Evolutionary conservation across 1,139 yeast species (phyloP).

Genomic region (Petasospora fabianii): DNA sequence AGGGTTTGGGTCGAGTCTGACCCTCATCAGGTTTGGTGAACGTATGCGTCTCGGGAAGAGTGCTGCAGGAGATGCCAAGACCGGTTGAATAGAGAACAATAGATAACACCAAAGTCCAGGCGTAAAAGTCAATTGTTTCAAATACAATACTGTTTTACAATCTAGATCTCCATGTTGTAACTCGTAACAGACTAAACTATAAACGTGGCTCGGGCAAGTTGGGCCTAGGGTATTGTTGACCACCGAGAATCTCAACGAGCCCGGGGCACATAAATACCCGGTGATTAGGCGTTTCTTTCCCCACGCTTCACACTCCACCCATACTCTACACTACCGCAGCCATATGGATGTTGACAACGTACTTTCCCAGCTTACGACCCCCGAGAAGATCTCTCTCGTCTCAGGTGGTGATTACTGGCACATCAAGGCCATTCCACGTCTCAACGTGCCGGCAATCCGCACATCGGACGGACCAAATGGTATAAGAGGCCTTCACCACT

Average conservation of each 20-base stretch:
- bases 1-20: constrained; percentile 12
- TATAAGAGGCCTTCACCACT: constrained; percentile 44
- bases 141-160: too few species aligned
- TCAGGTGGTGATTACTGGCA: constrained; percentile 50
- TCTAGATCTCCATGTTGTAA: too few species aligned
- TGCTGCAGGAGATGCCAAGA: too few species aligned
- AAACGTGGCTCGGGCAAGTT: too few species aligned
- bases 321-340: background rate
- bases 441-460: constrained; percentile 29
- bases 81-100: background rate
- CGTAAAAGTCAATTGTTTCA: too few species aligned
- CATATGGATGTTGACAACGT: constrained; percentile 42
- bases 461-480: constrained; percentile 50
- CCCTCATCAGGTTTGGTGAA: constrained; percentile 20
- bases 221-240: too few species aligned
- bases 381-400: constrained; percentile 45
- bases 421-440: constrained; percentile 40
- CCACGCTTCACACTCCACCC: background rate
- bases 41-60: constrained; percentile 5
- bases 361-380: constrained; percentile 38
- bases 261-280: background rate
- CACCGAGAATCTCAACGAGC: constrained; percentile 9
- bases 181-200: too few species aligned
- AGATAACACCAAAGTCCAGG: background rate
- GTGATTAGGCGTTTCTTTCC: too few species aligned